Evolutionary conservation across 306 rosid species (phyloP), one percentile per base, ranked within the genome.

Genomic region (Quillaja saponaria): DNA sequence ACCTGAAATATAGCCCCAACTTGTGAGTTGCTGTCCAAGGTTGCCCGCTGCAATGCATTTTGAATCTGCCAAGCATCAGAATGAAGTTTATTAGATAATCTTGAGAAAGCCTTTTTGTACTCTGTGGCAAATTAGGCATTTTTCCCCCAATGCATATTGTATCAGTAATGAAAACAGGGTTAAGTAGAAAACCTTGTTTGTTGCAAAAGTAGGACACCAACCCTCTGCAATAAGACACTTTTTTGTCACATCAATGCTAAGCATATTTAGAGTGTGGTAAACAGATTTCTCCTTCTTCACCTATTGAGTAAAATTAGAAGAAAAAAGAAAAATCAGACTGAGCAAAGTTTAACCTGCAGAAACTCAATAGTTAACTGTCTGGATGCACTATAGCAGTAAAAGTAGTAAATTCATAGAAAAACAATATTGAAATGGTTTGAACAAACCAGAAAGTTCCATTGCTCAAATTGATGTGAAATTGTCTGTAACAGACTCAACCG

Each of bases 211-310:
- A 51, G 96, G 95, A 75, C 86, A 85, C 97, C 97, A 91, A 57
- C 95, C 96, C 78, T 87, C 95, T 9, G 91, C 95, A 60, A 87
- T 87, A 68, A 91, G 95, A 61, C 96, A 91, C 80, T 85, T 85
- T 75, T 64, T 87, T 42, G 96, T 85, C 61, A 91, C 95, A 75
- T 87, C 90, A 60, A 91, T 64, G 85, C 87, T 84, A 60, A 91
- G 95, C 97, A 83, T 87, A 77, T 91, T 91, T 66, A 91, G 81
- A 46, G 83, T 82, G 81, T 81, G 89, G 71, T 76, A 87, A 71
- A 87, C 66, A 63, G 83, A 78, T 48, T 87, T 87, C 76, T 91
- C 89, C 80, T 78, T 82, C 85, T 76, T 87, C 64, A 85, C 82
- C 97, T 91, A 73, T 59, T 39, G 33, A 50, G 66, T 58, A 48